Base-by-base conservation (phyloP, 352 stramenopile genomes). In the Globisporangium recalcitrans region DNA sequence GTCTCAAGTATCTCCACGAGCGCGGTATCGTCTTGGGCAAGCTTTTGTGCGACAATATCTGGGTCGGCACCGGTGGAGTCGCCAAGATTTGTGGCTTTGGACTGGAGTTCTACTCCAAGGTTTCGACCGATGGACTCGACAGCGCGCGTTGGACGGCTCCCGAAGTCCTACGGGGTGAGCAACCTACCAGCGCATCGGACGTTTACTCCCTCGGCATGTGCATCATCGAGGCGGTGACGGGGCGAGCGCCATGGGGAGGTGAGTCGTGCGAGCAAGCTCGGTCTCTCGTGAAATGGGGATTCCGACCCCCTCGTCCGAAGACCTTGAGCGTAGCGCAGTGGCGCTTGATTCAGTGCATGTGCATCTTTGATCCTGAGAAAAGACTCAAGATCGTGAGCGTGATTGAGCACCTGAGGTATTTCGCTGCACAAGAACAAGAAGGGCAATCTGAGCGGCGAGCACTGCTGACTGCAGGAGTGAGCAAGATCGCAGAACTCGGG, bases 1-100 rank as follows among this genome's bases (percentile, higher is more conserved):
- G 77, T 6, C 62, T 92, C 3, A 34, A 51, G 21, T 91, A 82
- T 64, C 16, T 66, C 7, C 60, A 66, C 14, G 52, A 66, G 19
- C 60, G 60, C 21, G 40, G 53, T 10, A 54, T 66, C n/a, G 9
- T 66, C 26, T 31, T 55, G 4, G 36, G 54, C 8, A 55, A 55
- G 7, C 29, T 62, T 3, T 21, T 27, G 26, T 63, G 46, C 4
- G 48, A 51, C 14, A 51, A 49, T 9, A 63, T 63, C 26, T 63
- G 46, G 48, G 32, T 63, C 34, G 47, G 58, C 4, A 40, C 44
- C 4, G 32, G 54, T 5, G 38, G 52, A 9, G 31, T 55, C 10
- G 40, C 42, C 3, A 62, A 62, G 19, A 57, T 66, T 21, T 53
- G 32, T 14, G 36, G 36, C 1, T 55, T 66, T 6, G 44, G 49